Conservation (phyloP, 2,329 filamentous ascomycete genomes). For the Achaetomium macrosporum region DNA sequence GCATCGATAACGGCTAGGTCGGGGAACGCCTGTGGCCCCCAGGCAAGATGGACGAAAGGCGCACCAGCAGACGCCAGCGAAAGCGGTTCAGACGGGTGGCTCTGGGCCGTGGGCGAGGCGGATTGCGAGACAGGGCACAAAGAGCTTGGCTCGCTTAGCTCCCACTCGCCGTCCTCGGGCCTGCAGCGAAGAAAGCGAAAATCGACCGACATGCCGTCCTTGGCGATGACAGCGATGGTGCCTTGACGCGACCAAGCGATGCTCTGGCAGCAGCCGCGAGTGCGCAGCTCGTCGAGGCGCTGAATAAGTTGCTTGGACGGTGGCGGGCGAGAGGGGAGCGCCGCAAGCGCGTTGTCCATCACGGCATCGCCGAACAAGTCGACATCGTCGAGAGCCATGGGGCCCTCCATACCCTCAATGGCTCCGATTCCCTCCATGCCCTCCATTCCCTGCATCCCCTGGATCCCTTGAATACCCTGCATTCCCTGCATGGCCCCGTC, state of each 20-base stretch:
- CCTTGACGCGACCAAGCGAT: conserved; percentile 86
- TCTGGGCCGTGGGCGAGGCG: conserved; percentile 47
- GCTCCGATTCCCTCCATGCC: conserved; percentile 8
- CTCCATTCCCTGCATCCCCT: conserved; percentile 5
- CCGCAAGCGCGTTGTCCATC: conserved; percentile 34
- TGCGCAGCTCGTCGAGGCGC: conserved; percentile 69
- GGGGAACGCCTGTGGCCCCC: conserved; percentile 64
- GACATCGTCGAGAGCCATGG: conserved; percentile 61
- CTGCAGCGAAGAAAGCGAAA: conserved; percentile 67
- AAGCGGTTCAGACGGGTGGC: conserved; percentile 37
- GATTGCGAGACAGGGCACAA: conserved; percentile 56
- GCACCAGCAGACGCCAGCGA: conserved; percentile 56
- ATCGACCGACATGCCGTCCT: conserved; percentile 64
- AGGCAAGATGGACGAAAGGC: conserved; percentile 72
- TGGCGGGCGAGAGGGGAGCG: conserved; percentile 42
- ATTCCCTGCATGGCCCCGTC: conserved; percentile 25
- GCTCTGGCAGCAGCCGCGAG: conserved; percentile 70
- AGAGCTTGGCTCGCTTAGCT: conserved; percentile 64
- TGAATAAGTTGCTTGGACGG: conserved; percentile 62
- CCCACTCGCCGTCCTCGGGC: conserved; percentile 66
- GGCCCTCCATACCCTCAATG: conserved; percentile 38
- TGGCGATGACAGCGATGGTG: conserved; percentile 73
- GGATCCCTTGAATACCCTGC: conserved; percentile 5
- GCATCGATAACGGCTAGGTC: conserved; percentile 82
- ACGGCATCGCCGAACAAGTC: conserved; percentile 41